Evolutionary conservation across 116 monocot genomes (phyloP), one percentile per base, ranked within the genome.

Genomic region (Papilionanthe hybrid): DNA sequence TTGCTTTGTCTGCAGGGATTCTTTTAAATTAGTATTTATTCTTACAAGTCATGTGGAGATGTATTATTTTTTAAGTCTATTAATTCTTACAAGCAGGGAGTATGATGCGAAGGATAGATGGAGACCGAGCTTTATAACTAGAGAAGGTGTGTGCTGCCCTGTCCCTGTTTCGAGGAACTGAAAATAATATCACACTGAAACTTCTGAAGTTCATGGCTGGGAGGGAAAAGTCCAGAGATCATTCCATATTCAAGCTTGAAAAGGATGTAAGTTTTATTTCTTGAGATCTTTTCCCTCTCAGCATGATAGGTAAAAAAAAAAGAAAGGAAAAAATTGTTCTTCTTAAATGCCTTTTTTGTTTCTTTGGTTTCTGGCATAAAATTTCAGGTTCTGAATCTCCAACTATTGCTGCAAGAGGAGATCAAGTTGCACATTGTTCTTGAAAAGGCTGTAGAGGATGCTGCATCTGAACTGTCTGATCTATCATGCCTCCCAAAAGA

Each of bases 371-470:
- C 44, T 73, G 73, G 11, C 42, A 43, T 73, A 29, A 44, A 55
- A 6, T 81, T 84, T 77, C 85, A 92, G 92, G 86, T 92, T 43
- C 72, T 81, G 81, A 81, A 72, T 83, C 84, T 92, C 6, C 81
- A 85, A 83, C 10, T 79, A 55, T 77, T 83, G 79, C 84, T 92
- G 28, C 77, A 88, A 49, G 85, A 90, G 50, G 90, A 92, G 78
- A 85, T 83, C 65, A 80, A 83, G 60, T 82, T 92, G 72, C 92
- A 80, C 77, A 49, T 72, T 20, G 67, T 90, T 63, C 86, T 92
- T 82, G 88, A 92, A 83, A 88, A 78, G 83, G 90, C 90, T 69
- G n/a, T 88, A 67, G 86, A 92, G n/a, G 84, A 88, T 79, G 86
- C 85, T 79, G 79, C 90, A 44, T 80, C 75, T 45, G 72, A 82